Percentiles rank a stretch among this genome's conserved stretches.
These are phyloP conservation scores for Saccharomycopsis lassenensis DNA, from an alignment of 805 yeast species.

Conservation along the genomic window DNA sequence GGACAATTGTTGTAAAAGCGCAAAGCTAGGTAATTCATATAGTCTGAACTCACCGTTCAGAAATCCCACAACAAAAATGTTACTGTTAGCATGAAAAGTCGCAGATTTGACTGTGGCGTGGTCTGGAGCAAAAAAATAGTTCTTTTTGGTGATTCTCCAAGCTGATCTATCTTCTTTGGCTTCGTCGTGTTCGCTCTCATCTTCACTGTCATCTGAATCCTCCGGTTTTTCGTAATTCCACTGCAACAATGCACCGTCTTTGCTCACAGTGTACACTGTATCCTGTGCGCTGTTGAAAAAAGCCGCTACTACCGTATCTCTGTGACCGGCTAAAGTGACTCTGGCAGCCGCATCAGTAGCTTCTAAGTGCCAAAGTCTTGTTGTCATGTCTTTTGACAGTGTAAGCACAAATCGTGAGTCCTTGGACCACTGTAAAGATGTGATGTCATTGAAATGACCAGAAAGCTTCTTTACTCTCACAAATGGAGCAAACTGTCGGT, in stretches of 20 bases:
- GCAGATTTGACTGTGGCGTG: slow-evolving; percentile 63
- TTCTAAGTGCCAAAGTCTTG: slow-evolving; percentile 69
- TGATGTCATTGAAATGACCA: slow-evolving; percentile 82
- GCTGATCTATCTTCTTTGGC: slow-evolving; percentile 31
- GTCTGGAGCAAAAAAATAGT: slow-evolving; percentile 60
- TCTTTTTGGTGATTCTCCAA: slow-evolving; percentile 78
- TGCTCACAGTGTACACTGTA: slow-evolving; percentile 78
- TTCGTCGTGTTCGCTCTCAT: slow-evolving; percentile 29
- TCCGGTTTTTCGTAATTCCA: slow-evolving; percentile 76
- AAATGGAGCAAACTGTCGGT: slow-evolving; percentile 92
- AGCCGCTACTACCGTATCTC: slow-evolving; percentile 79
- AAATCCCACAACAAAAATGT: slow-evolving; percentile 80
- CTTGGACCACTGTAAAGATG: slow-evolving; percentile 74
- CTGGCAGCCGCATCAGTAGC: slow-evolving; percentile 62
- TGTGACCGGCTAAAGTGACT: slow-evolving; percentile 83
- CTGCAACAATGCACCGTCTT: slow-evolving; percentile 86
- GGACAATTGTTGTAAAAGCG: slow-evolving; percentile 71
- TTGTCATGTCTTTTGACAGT: slow-evolving; percentile 82
- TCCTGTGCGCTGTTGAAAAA: slow-evolving; percentile 86
- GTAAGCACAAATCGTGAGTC: slow-evolving; percentile 85
- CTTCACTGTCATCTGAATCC: slow-evolving; percentile 34
- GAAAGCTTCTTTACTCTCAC: slow-evolving; percentile 83
- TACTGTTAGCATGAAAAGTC: slow-evolving; percentile 65
- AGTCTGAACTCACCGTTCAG: slow-evolving; percentile 82
- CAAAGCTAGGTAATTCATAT: slow-evolving; percentile 77